Conservation (phyloP, 2,329 filamentous ascomycete genomes). For the Dryadomyces quercus-mongolicae region DNA sequence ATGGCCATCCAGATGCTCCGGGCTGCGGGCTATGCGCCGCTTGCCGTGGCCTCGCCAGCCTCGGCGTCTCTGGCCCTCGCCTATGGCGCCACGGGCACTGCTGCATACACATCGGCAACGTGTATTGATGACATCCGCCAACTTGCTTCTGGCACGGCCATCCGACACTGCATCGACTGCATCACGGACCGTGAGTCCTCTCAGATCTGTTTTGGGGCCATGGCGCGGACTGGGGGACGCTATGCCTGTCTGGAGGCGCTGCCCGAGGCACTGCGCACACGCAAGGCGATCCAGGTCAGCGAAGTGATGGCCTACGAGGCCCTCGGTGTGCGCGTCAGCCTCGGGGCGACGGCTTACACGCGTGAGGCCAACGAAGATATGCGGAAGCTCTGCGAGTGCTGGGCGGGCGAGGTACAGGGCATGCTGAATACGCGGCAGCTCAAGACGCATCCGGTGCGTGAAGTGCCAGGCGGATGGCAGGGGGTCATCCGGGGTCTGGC, state of each 20-base stretch:
- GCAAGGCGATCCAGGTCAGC: neutral
- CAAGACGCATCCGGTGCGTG: neutral
- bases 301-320: neutral
- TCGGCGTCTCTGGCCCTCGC: neutral
- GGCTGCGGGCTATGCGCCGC: neutral
- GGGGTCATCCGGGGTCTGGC: neutral
- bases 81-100: neutral
- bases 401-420: neutral
- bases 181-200: neutral
- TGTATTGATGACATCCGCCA: neutral
- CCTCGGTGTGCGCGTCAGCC: neutral
- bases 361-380: neutral
- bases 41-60: neutral
- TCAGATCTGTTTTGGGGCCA: neutral
- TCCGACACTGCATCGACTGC: neutral
- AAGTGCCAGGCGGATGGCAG: neutral
- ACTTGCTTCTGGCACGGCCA: neutral
- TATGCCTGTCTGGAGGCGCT: neutral
- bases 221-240: neutral
- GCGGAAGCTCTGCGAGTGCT: neutral
- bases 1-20: neutral
- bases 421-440: neutral
- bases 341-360: neutral
- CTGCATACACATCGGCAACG: neutral
- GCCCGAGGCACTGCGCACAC: neutral